A percentile compares a stretch with the other conserved stretches of the same genome.
These are phyloP conservation scores for Ustilago lituana DNA, from an alignment of 1,284 basidiomycete genomes.

Conservation along the genomic window DNA sequence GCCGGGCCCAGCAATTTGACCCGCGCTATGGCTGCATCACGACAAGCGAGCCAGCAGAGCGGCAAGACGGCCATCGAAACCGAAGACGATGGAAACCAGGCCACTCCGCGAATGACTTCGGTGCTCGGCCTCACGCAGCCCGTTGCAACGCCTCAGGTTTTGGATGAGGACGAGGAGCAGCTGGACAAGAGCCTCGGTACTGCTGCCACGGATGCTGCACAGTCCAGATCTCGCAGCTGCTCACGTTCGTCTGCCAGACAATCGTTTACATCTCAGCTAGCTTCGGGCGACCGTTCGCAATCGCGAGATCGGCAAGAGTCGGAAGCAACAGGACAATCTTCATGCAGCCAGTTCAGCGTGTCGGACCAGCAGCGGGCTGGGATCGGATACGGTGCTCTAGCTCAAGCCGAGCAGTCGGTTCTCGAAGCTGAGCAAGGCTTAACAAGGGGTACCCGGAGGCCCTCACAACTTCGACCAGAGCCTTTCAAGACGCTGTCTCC, in stretches of 20 bases:
- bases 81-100: constrained; percentile 43
- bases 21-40: constrained; percentile 35
- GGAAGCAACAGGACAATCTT: constrained; percentile 29
- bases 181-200: constrained; percentile 21
- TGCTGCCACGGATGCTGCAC: background rate
- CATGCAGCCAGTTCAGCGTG: constrained; percentile 34
- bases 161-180: constrained; percentile 8
- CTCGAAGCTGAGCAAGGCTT: constrained; percentile 24
- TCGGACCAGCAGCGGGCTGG: constrained; percentile 38
- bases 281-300: constrained; percentile 20
- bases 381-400: constrained; percentile 56
- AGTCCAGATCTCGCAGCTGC: constrained; percentile 13
- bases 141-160: constrained; percentile 22
- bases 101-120: constrained; percentile 30
- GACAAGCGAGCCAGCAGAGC: constrained; percentile 31
- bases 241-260: constrained; percentile 24
- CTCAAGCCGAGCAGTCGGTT: constrained; percentile 51
- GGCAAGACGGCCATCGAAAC: constrained; percentile 9
- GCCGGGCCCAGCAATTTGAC: constrained; percentile 48
- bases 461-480: constrained; percentile 34
- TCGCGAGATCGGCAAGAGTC: constrained; percentile 25
- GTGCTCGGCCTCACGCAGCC: constrained; percentile 31
- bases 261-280: background rate
- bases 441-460: constrained; percentile 10
- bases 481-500: constrained; percentile 27